Evolutionary conservation across 75 land plant species (phyloP), one percentile per base, ranked within the genome.

Genomic region (Cupressus sempervirens): DNA sequence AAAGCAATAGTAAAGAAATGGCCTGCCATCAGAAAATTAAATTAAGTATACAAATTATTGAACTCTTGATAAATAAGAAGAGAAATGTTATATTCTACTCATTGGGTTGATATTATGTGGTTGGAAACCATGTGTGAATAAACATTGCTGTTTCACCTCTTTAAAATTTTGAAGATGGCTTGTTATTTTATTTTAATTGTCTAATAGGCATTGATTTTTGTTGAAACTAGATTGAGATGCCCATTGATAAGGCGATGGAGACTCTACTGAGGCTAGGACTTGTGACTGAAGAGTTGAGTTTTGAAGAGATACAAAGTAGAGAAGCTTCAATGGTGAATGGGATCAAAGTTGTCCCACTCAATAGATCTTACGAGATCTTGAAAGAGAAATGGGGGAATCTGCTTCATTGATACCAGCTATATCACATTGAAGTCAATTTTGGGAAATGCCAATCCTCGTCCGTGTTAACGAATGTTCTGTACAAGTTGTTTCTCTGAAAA

Each of bases 221-320:
- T 34, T 53, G 10, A 43, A 15, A 88, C 85, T 86, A 95, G 95
- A 92, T 97, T 83, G 89, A 95, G 81, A 97, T 97, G 99, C 96
- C 96, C 0, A 85, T 94, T 84, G 91, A 92, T 26, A 91, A 91
- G 41, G 94, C 94, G 30, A 52, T 91, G 58, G 86, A 89, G 35
- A 89, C 91, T 23, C 83, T 97, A 75, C 77, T 83, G 32, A 92
- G 98, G 81, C 76, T 97, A 80, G 94, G 93, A 11, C 88, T 97
- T 13, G 92, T 93, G 18, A 84, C 81, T 3, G 93, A 94, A 54
- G 83, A 82, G 23, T 30, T 82, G 40, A 35, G 86, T 52, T 81
- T 72, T 8, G 35, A 26, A 26, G 41, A 40, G 74, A 86, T 76
- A 89, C 83, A 75, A 88, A 74, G 70, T 15, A 38, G n/a, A 38